These are phyloP conservation scores for Neurospora sp. DNA, from an alignment of 495 filamentous ascomycete genomes.

Conservation along the genomic window DNA sequence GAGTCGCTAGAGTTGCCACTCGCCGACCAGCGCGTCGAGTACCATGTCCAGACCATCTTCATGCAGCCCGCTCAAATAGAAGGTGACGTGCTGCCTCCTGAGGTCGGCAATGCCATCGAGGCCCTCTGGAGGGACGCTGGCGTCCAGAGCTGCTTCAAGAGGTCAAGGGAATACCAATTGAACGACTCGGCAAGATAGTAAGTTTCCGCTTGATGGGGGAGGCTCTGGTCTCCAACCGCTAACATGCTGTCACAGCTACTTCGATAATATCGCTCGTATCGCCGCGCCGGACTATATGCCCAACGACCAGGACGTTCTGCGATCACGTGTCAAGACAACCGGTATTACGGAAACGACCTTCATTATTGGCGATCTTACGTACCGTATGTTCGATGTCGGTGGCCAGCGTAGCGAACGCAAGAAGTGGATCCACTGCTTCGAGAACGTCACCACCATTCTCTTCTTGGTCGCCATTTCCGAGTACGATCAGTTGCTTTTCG, in stretches of 20 bases:
- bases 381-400: conserved; percentile 99
- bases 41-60: conserved; percentile 91
- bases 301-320: conserved; percentile 93
- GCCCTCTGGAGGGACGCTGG: conserved; percentile 90
- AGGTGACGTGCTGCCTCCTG: conserved; percentile 85
- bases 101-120: conserved; percentile 89
- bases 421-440: conserved; percentile 99
- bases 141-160: conserved; percentile 92
- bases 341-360: conserved; percentile 99
- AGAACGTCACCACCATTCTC: conserved; percentile 97
- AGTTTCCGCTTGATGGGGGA: conserved; percentile 24
- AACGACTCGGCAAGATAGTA: conserved; percentile 99
- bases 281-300: conserved; percentile 89
- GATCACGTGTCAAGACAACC: conserved; percentile 97
- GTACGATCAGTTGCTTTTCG: conserved; percentile 96
- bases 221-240: conserved; percentile 16
- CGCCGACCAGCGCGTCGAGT: conserved; percentile 79
- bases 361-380: conserved; percentile 93
- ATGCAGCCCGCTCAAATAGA: conserved; percentile 94
- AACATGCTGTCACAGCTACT: conserved; percentile 59
- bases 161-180: conserved; percentile 90
- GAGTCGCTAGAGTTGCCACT: conserved; percentile 84
- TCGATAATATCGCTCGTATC: conserved; percentile 89
- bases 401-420: conserved; percentile 97
- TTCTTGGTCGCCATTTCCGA: conserved; percentile 98